These are phyloP conservation scores for Tylopilus vinaceipallidus DNA, from an alignment of 768 basidiomycete species.

Conservation along the genomic window DNA sequence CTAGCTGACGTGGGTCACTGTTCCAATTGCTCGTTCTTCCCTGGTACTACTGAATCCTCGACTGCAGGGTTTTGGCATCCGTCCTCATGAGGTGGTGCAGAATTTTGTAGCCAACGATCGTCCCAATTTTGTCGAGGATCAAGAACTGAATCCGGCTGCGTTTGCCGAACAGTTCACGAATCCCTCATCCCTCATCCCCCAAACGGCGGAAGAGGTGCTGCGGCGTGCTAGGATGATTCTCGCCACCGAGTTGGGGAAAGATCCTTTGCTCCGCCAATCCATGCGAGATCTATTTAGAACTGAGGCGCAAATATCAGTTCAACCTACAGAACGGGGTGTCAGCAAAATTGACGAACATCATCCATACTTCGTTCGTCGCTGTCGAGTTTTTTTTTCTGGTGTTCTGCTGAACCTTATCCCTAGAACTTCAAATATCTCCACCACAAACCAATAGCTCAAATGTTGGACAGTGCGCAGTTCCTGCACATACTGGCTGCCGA, in stretches of 20 bases:
- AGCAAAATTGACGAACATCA: constrained; percentile 74
- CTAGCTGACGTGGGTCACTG: constrained; percentile 68
- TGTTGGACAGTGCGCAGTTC: constrained; percentile 77
- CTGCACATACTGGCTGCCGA: constrained; percentile 90
- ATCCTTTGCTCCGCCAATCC: constrained; percentile 79
- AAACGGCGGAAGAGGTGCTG: constrained; percentile 65
- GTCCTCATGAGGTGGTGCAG: constrained; percentile 78
- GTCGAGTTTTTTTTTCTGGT: background rate
- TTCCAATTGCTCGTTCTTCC: background rate
- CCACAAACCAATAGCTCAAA: constrained; percentile 69
- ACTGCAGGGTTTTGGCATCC: constrained; percentile 79
- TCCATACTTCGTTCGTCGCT: constrained; percentile 60
- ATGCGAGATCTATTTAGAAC: constrained; percentile 74
- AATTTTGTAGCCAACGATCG: constrained; percentile 68
- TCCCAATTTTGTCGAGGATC: constrained; percentile 75
- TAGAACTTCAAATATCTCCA: constrained; percentile 95
- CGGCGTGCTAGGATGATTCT: constrained; percentile 79
- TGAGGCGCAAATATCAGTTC: constrained; percentile 73
- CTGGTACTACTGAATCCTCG: background rate
- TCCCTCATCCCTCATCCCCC: constrained; percentile 56
- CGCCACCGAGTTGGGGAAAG: constrained; percentile 87
- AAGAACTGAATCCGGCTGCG: constrained; percentile 71
- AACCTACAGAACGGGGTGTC: constrained; percentile 85
- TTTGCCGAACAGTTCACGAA: constrained; percentile 88
- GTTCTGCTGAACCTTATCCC: background rate